These are phyloP conservation scores for Saccharum officinarum DNA, from an alignment of 176 grass and related monocot species.

Conservation along the genomic window DNA sequence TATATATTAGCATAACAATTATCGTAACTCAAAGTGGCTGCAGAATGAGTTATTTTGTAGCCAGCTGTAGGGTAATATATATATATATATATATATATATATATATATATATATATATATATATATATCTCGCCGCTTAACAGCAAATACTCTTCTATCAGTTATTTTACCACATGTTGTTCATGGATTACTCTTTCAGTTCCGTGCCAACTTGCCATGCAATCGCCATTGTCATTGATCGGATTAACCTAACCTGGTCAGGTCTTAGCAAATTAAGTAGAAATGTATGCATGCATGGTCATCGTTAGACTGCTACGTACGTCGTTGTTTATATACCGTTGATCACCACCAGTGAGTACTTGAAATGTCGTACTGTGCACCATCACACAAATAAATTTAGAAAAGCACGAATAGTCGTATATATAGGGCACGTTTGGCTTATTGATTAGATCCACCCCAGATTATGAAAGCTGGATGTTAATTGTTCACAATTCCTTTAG, in stretches of 20 bases:
- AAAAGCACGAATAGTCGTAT: neutral
- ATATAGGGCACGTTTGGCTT: neutral
- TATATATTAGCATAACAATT: no score
- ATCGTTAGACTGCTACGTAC: neutral
- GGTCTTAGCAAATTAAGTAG: neutral
- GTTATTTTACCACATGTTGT: neutral
- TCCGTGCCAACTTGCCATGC: constrained; percentile 12
- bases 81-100: neutral
- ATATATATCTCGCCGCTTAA: neutral
- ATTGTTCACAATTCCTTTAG: no score
- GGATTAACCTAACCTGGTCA: neutral
- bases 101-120: neutral
- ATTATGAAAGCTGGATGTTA: no score
- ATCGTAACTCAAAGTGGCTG: no score
- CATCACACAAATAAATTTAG: neutral
- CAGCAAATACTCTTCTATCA: neutral
- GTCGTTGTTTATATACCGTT: neutral
- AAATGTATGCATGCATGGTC: neutral
- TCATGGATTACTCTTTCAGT: neutral
- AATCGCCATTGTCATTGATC: neutral
- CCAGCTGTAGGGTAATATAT: no score
- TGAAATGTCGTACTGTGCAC: neutral
- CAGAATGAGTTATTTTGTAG: no score
- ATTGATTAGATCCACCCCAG: no score
- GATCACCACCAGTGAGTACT: neutral